Base-by-base conservation (phyloP, 2,329 filamentous ascomycete genomes). In the Tympanopsis confertula region DNA sequence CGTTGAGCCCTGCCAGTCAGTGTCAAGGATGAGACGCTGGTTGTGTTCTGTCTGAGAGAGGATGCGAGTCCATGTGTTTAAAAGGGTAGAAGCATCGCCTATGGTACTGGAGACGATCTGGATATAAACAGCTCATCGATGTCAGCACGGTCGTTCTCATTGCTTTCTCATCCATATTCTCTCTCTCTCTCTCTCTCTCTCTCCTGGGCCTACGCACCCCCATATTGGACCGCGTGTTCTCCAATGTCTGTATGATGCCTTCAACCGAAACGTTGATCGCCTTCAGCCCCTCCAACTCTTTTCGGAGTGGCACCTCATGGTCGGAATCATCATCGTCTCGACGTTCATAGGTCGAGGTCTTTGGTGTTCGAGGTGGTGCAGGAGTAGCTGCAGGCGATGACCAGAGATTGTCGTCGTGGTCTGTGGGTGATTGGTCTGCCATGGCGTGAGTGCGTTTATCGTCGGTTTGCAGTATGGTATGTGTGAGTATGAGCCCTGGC, bases 1-100 rank as follows among this genome's bases (percentile, higher is more conserved):
- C 4, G 77, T 84, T 19, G 88, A 84, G 40, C 91, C 91, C 53
- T 89, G 82, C 87, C 89, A 98, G 41, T 77, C 69, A 2, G 86
- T 84, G 52, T 94, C 83, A 35, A 96, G 69, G 33, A 98, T 81
- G 37, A 98, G 67, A 19, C 91, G 79, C 57, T 96, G 88, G 54
- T 94, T 96, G 61, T 98, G 91, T 60, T 98, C 91, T 4, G 91
- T 95, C 59, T 98, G 91, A 5, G 86, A 89, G 12, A 98, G 74
- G 46, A 98, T 95, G 38, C 87, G 81, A 5, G 87, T 94, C 89
- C 89, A 98, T 13, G 88, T 94, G 50, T 93, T 87, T 20, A 98
- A 77, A 13, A 98, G 73, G 1, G 83, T 84, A 13, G 88, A 93
- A 3, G 91, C 87, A 39, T 88, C 89, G 46, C 74, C 73, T 30